Conservation (phyloP, 2,329 filamentous ascomycete species). For the Colletotrichum acutatum region DNA sequence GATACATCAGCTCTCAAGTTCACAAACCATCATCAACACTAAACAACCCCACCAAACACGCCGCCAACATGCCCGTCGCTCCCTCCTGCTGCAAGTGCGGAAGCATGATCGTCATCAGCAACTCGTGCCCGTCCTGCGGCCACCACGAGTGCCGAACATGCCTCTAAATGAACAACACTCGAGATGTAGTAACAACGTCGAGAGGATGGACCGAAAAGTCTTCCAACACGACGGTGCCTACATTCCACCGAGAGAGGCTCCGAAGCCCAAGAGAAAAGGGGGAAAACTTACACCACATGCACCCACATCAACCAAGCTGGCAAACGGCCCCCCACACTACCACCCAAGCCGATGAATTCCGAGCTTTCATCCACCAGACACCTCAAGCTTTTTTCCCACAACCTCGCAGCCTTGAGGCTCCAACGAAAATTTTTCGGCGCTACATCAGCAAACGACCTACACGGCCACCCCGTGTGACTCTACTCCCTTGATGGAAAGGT, state of each 20-base stretch:
- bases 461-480: not conserved
- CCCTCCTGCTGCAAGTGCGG: constrained; percentile 67
- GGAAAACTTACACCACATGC: not conserved
- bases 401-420: constrained; percentile 9
- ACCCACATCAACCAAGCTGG: constrained; percentile 7
- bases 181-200: not conserved
- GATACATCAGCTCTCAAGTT: constrained; percentile 4
- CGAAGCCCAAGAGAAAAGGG: constrained; percentile 2
- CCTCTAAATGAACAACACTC: constrained; percentile 40
- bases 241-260: constrained; percentile 32
- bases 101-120: constrained; percentile 68
- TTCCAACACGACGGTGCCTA: not conserved
- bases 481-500: not conserved
- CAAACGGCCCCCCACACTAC: not conserved
- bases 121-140: constrained; percentile 60
- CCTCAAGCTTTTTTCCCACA: not conserved
- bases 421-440: constrained; percentile 21
- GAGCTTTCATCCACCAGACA: not conserved
- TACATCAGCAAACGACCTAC: not conserved
- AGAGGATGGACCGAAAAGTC: not conserved
- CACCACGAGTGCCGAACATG: constrained; percentile 63
- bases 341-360: constrained; percentile 27
- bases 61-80: constrained; percentile 54
- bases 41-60: constrained; percentile 14
- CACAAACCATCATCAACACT: constrained; percentile 2